Base-by-base conservation (phyloP, 495 filamentous ascomycete genomes). In the Xylaria cubensis region DNA sequence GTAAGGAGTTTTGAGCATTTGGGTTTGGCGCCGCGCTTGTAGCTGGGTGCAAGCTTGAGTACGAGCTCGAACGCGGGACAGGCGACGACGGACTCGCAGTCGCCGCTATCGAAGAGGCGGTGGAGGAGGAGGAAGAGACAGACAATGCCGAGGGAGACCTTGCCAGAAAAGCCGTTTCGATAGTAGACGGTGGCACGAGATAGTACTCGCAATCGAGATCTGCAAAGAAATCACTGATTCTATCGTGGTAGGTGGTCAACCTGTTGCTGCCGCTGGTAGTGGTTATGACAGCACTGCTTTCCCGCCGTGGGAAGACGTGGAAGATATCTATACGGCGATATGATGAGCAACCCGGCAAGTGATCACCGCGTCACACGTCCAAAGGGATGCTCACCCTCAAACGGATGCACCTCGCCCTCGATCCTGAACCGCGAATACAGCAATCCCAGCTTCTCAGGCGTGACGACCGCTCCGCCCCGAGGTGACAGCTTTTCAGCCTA, bases 131-230 rank as follows among this genome's bases (percentile, higher is more conserved):
- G 10, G 69, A 70, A n/a, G 46, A 46, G 32, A 71, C 53, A 24
- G 62, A 66, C 26, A 55, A 17, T 12, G 34, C 44, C 46, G 69
- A 64, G 34, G 59, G 36, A 7, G 69, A 56, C 21, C 53, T 64
- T 4, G 62, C 4, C 19, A 56, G 46, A 10, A 56, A 44, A 15
- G 36, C 46, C 39, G 70, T 42, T 9, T 67, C 70, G 42, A 9
- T 21, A 21, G 46, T 46, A 13, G 69, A 48, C 29, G 85, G 81
- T 72, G 94, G 95, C 1, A 97, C 87, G 15, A 97, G 87, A 80
- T 95, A 92, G 76, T 97, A 94, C 74, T 95, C 87, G 74, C 91
- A 94, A 26, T 87, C 86, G 15, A 97, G 84, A 48, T 92, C 91
- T 59, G 90, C 87, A 78, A 93, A 97, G 66, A 97, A 83, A 41